Percentiles rank a stretch among this genome's conserved stretches.
Conservation (phyloP, 306 rosid species). For the Crotalaria pallida region DNA sequence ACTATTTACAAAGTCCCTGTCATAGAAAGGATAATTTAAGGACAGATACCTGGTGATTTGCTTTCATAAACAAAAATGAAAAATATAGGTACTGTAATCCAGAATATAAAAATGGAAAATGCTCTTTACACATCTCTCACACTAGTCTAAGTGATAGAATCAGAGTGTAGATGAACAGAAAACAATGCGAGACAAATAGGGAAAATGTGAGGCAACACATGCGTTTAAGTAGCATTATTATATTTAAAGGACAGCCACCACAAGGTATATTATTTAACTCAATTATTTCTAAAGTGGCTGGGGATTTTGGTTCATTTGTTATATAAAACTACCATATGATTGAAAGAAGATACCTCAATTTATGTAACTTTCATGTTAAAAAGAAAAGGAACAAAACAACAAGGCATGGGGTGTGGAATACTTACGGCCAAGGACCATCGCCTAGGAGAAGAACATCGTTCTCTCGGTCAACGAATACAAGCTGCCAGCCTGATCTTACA, state of each 20-base stretch:
- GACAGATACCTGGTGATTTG: not conserved
- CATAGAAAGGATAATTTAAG: slow-evolving; percentile 4
- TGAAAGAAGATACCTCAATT: not conserved
- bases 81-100: not conserved
- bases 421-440: slow-evolving; percentile 55
- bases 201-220: not conserved
- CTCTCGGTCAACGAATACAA: slow-evolving; percentile 96
- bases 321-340: not conserved
- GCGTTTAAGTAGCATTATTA: not conserved
- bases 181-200: not conserved
- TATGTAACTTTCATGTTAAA: not conserved
- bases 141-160: no score
- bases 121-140: not conserved
- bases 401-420: not conserved
- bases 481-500: slow-evolving; percentile 99
- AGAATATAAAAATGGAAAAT: not conserved
- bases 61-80: not conserved
- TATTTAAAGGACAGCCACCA: not conserved
- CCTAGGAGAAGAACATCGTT: slow-evolving; percentile 92
- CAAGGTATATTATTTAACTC: not conserved
- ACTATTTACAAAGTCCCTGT: slow-evolving; percentile 93
- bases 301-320: not conserved
- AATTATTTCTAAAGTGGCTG: not conserved
- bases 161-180: not conserved
- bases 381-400: not conserved